Conservation (phyloP, 2,329 filamentous ascomycete species). For the Beauveria australis region DNA sequence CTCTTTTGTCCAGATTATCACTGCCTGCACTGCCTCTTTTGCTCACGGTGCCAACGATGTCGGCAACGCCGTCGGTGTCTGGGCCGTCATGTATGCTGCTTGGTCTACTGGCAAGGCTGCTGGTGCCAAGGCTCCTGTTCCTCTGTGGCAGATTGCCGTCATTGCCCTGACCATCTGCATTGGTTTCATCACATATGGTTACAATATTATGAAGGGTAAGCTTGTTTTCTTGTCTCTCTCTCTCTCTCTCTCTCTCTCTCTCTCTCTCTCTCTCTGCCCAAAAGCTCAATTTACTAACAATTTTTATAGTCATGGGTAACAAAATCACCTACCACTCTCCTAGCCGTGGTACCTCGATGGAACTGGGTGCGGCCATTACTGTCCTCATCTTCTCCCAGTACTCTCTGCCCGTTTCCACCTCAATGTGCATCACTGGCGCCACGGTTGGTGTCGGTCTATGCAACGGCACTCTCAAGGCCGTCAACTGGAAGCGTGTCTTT, state of each 20-base stretch:
- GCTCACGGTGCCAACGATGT: slow-evolving; percentile 73
- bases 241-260: neutral
- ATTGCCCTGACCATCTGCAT: slow-evolving; percentile 54
- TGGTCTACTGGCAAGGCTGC: slow-evolving; percentile 57
- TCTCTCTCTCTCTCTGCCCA: neutral
- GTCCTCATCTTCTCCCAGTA: slow-evolving; percentile 69
- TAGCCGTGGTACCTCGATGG: slow-evolving; percentile 59
- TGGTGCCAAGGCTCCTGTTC: slow-evolving; percentile 55
- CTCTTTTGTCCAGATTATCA: slow-evolving; percentile 58
- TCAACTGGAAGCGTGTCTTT: slow-evolving; percentile 68
- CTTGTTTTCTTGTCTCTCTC: neutral
- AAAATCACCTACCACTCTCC: slow-evolving; percentile 65
- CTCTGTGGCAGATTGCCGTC: slow-evolving; percentile 69
- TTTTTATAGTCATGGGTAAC: slow-evolving; percentile 62
- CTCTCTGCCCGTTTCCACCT: slow-evolving; percentile 67
- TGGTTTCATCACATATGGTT: slow-evolving; percentile 67
- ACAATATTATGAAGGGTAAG: slow-evolving; percentile 76
- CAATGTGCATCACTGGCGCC: slow-evolving; percentile 73
- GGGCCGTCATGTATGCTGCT: slow-evolving; percentile 61
- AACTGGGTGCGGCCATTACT: slow-evolving; percentile 70
- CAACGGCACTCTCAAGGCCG: slow-evolving; percentile 62
- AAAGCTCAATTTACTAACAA: slow-evolving; percentile 17
- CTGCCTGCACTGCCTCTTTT: slow-evolving; percentile 65
- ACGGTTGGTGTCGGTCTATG: slow-evolving; percentile 72
- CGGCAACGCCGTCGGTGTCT: slow-evolving; percentile 61